Base-by-base conservation (phyloP, 371 early-diverging fungal genomes). In the Rhizomucor pusillus region DNA sequence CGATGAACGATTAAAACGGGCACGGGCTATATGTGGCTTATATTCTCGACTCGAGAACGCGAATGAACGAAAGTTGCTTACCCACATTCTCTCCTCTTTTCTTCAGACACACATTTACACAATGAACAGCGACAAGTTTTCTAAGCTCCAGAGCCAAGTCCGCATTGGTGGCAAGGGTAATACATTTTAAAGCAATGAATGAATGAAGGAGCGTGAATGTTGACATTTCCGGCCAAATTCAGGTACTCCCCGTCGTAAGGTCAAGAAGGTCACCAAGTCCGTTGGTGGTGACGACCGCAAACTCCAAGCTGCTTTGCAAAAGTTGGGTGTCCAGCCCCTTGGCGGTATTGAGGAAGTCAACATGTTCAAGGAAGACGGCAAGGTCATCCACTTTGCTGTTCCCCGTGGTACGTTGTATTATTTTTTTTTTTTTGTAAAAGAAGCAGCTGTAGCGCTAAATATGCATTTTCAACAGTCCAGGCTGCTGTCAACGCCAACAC, bases 91-190 rank as follows among this genome's bases (percentile, higher is more conserved):
- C 41, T 14, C 41, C 12, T 41, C 12, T 19, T 41, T 41, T 41
- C 5, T 41, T 41, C 41, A n/a, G n/a, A n/a, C n/a, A n/a, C n/a
- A n/a, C 12, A 41, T 12, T 4, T 3, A 41, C 19, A 70, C 33
- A 34, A 96, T 96, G 97, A 93, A 94, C 87, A 84, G 90, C 75
- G 95, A 94, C 61, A 96, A 93, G 82, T 90, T 98, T 69, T 89
- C 91, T 57, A 92, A 93, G 83, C 90, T 97, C 63, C 95, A 95
- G 80, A 52, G 81, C 60, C 85, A 89, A 69, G 92, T 89, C 81
- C 93, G 95, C 65, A 94, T 92, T 66, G 97, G 97, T 72, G 94
- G 95, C 59, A 94, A 94, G 80, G 79, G 79, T 74, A 65, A 66
- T 29, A 7, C 29, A 29, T 29, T 29, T 29, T 29, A 5, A 29